Conservation (phyloP, 495 filamentous ascomycete genomes). For the Glonium stellatum region DNA sequence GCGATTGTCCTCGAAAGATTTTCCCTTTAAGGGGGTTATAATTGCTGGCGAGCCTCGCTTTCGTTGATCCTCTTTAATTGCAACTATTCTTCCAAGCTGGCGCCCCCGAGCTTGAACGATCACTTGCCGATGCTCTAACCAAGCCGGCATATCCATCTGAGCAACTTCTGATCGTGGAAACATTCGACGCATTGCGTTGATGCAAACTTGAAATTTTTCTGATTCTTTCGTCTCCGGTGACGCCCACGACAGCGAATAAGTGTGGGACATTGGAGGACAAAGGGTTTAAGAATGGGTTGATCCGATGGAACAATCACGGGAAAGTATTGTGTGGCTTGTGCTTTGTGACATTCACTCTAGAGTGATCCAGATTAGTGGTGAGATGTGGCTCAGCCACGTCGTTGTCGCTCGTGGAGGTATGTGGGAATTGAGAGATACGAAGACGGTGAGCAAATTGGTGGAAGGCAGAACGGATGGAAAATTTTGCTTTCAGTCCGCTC, state of each 20-base stretch:
- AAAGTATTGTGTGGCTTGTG: neutral
- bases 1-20: constrained; percentile 1
- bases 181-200: constrained; percentile 24
- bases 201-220: constrained; percentile 13
- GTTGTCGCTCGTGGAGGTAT: neutral
- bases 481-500: neutral
- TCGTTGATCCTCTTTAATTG: constrained; percentile 4
- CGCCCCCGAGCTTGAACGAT: constrained; percentile 4
- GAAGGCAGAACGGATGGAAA: neutral
- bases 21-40: neutral
- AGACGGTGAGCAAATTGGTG: neutral
- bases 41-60: neutral
- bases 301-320: neutral
- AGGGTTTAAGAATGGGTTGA: neutral
- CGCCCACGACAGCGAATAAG: constrained; percentile 11
- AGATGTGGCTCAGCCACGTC: neutral
- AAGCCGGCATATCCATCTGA: constrained; percentile 13
- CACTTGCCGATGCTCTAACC: constrained; percentile 17
- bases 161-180: constrained; percentile 24
- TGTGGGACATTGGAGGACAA: neutral
- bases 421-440: neutral
- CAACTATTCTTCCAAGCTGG: neutral
- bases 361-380: neutral
- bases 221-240: constrained; percentile 10
- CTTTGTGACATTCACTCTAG: neutral